Evolutionary conservation across 257 asterid genomes (phyloP).

Genomic region (Sherardia arvensis): DNA sequence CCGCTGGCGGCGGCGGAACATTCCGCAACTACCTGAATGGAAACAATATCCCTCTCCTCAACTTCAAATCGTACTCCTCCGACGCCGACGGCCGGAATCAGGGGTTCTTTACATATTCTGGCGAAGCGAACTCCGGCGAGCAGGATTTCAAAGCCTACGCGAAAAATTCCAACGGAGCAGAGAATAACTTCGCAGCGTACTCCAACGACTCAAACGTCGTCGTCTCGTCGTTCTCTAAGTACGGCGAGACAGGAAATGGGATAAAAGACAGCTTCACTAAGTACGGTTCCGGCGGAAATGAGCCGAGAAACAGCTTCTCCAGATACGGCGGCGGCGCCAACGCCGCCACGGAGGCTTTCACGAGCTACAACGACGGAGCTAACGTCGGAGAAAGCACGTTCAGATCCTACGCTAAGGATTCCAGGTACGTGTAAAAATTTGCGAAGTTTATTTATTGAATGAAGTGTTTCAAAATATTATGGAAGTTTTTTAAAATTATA

Average conservation of each 20-base stretch:
- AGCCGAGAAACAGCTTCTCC: conserved; percentile 45
- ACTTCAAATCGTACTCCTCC: conserved; percentile 63
- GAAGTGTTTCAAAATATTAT: no score
- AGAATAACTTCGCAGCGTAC: conserved; percentile 42
- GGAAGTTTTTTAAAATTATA: no score
- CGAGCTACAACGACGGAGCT: conserved; percentile 48
- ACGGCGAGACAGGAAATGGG: conserved; percentile 64
- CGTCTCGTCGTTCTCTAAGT: conserved; percentile 32
- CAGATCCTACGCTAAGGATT: conserved; percentile 38
- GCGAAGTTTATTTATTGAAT: no score
- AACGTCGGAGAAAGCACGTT: conserved; percentile 70
- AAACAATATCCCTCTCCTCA: conserved; percentile 44
- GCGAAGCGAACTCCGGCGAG: conserved; percentile 55
- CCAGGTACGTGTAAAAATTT: no score
- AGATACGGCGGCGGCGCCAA: conserved; percentile 56
- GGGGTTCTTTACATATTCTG: conserved; percentile 33
- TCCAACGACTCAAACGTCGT: conserved; percentile 27
- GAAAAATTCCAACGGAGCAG: conserved; percentile 45
- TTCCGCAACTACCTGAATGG: conserved; percentile 34
- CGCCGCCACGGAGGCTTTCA: conserved; percentile 42
- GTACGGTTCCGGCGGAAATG: conserved; percentile 56
- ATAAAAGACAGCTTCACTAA: conserved; percentile 40
- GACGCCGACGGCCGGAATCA: conserved; percentile 43
- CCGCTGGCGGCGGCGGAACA: conserved; percentile 55
- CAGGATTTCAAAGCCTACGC: conserved; percentile 57